Percentiles rank a stretch among this genome's conserved stretches.
phyloP scores from a whole-genome alignment of 2,329 filamentous ascomycete species.

The Penicillium rolfsii region DNA sequence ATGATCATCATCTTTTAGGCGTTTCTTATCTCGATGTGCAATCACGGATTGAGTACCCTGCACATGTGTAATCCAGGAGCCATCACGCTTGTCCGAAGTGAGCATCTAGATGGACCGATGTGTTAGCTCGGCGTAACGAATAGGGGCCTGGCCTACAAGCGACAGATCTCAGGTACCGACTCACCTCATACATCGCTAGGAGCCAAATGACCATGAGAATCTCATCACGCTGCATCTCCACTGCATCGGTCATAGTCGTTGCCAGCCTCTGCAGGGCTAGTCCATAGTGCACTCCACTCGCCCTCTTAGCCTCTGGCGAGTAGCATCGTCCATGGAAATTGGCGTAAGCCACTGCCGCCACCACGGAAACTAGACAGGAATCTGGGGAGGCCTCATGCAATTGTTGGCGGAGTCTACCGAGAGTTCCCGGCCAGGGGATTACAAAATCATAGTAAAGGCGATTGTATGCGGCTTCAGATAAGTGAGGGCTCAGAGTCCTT shows the following conservation, averaged over 20 bases:
- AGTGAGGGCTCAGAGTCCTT: background rate
- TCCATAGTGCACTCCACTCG: constrained; percentile 15
- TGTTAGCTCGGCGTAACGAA: background rate
- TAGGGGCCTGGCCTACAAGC: background rate
- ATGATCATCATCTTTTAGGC: constrained; percentile 8
- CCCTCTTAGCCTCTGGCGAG: constrained; percentile 13
- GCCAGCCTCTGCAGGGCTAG: constrained; percentile 15
- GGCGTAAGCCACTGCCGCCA: constrained; percentile 17
- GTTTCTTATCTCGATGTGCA: constrained; percentile 9
- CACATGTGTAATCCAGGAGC: constrained; percentile 21
- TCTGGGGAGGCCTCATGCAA: background rate
- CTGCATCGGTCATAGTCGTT: constrained; percentile 8
- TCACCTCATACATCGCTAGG: constrained; percentile 20
- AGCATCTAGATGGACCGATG: constrained; percentile 10
- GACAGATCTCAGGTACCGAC: background rate
- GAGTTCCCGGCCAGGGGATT: constrained; percentile 6
- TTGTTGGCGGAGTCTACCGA: constrained; percentile 9
- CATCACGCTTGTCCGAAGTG: constrained; percentile 16
- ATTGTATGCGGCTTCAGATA: constrained; percentile 16
- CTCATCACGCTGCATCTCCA: constrained; percentile 13
- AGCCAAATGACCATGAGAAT: constrained; percentile 18
- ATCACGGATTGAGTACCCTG: constrained; percentile 19
- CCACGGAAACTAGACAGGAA: constrained; percentile 14
- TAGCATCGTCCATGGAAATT: constrained; percentile 15
- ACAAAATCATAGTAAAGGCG: constrained; percentile 21